These are phyloP conservation scores for Bryopsis sp. DNA, from an alignment of 139 green algal genomes.

Conservation along the genomic window DNA sequence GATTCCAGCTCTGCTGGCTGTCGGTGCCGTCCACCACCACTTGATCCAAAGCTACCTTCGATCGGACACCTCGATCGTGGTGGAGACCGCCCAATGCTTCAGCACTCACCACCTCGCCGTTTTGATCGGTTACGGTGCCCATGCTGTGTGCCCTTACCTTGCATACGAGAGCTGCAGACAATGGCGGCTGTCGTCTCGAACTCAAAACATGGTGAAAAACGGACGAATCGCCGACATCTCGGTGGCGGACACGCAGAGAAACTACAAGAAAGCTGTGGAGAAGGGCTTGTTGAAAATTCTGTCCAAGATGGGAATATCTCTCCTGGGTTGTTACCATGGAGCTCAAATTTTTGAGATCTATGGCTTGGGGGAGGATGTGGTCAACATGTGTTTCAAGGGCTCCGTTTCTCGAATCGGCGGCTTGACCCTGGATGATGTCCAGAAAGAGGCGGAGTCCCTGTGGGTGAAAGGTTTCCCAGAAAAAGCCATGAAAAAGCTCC, in stretches of 20 bases:
- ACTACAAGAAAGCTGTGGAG: constrained; percentile 90
- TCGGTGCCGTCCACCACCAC: constrained; percentile 95
- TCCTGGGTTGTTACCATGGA: constrained; percentile 90
- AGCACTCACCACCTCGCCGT: constrained; percentile 83
- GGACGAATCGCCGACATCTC: constrained; percentile 57
- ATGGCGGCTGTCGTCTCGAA: constrained; percentile 76
- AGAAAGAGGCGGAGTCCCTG: constrained; percentile 80
- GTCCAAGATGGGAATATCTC: constrained; percentile 99
- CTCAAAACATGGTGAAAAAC: constrained; percentile 75
- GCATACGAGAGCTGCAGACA: constrained; percentile 90
- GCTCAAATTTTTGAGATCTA: constrained; percentile 99
- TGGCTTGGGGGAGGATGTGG: constrained; percentile 82
- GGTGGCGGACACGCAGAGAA: constrained; percentile 25
- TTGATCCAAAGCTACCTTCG: constrained; percentile 77
- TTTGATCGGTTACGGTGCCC: constrained; percentile 92
- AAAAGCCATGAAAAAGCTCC: constrained; percentile 86
- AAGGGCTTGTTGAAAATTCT: constrained; percentile 98
- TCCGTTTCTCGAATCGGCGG: constrained; percentile 93
- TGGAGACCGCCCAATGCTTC: constrained; percentile 85
- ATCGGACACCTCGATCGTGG: constrained; percentile 88
- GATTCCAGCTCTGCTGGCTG: constrained; percentile 86
- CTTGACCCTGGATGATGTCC: constrained; percentile 86
- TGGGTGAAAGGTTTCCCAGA: constrained; percentile 88
- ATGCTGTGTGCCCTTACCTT: constrained; percentile 95
- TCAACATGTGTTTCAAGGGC: constrained; percentile 65